Evolutionary conservation across 2,329 filamentous ascomycete genomes (phyloP), one percentile per base, ranked within the genome.

Genomic region (Cercospora sp.): DNA sequence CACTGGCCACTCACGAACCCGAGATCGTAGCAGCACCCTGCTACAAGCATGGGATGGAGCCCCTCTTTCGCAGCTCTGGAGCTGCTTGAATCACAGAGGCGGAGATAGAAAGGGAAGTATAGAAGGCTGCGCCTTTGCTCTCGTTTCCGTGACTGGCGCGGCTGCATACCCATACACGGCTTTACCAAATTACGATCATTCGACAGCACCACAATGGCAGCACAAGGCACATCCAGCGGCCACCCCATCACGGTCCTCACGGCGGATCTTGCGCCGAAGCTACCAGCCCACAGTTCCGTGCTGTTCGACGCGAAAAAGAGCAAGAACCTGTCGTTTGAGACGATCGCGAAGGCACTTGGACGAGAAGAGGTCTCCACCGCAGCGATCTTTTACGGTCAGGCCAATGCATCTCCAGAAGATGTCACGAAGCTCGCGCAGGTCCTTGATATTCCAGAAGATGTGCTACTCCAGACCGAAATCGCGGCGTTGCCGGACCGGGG

Each of bases 381-480:
- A 2, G 93, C 93, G 2, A 83, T 97, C 71, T 97, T 97, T 85
- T 97, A 97, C 79, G 94, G 94, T 32, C 92, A 95, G 79, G 89
- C 91, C 5, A 88, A 88, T 74, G 91, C 92, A 1, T 90, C 89
- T 0, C 76, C 86, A 0, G 90, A 91, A 70, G 92, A 95, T 73
- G 85, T 88, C 72, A 80, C 86, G 67, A 89, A 88, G 68, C 87
- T 97, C 1, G 86, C 91, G 1, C 75, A 84, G 49, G 79, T 92
- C 26, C 86, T 96, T 8, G 85, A 83, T 0, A 84, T 94, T 37
- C 82, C 87, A 5, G 80, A 85, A 59, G 82, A 82, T 12, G 76
- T 77, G 1, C 84, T 97, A 3, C 64, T 66, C 26, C 83, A 86
- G 65, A 81, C 84, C 3, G 87, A 92, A 74, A 84, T 95, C 70